phyloP scores from a whole-genome alignment of 1,139 yeast genomes.

The Saccharomyces hybrid region DNA sequence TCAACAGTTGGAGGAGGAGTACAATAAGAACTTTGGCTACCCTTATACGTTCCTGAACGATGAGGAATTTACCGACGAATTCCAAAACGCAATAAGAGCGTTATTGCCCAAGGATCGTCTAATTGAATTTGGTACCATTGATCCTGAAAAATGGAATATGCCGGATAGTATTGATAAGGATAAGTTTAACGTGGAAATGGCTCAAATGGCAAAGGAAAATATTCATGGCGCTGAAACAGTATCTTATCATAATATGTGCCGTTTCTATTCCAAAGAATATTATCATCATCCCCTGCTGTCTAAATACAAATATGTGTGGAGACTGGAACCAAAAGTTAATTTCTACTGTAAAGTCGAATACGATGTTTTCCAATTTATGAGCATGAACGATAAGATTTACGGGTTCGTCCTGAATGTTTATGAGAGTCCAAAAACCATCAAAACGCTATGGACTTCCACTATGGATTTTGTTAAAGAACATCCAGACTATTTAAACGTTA shows the following conservation, averaged over 20 bases:
- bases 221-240: constrained; percentile 68
- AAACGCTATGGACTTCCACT: constrained; percentile 69
- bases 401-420: constrained; percentile 73
- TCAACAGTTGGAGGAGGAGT: constrained; percentile 49
- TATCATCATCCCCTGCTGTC: constrained; percentile 60
- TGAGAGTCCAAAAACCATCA: constrained; percentile 74
- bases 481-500: constrained; percentile 54
- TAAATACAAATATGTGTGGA: constrained; percentile 74
- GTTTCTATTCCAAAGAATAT: constrained; percentile 73
- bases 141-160: constrained; percentile 51
- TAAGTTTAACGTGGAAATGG: constrained; percentile 41
- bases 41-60: constrained; percentile 81
- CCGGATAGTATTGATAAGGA: constrained; percentile 43
- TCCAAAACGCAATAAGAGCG: constrained; percentile 40
- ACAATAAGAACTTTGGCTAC: constrained; percentile 63
- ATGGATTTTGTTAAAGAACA: constrained; percentile 44
- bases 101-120: constrained; percentile 40
- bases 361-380: constrained; percentile 75
- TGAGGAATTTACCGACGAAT: constrained; percentile 50
- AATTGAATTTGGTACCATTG: constrained; percentile 51
- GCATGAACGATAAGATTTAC: constrained; percentile 59
- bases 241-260: constrained; percentile 75
- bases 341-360: constrained; percentile 67
- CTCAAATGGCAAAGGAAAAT: constrained; percentile 45
- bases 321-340: constrained; percentile 83